phyloP scores from a whole-genome alignment of 2,329 filamentous ascomycete species.

The Fusarium agapanthi region DNA sequence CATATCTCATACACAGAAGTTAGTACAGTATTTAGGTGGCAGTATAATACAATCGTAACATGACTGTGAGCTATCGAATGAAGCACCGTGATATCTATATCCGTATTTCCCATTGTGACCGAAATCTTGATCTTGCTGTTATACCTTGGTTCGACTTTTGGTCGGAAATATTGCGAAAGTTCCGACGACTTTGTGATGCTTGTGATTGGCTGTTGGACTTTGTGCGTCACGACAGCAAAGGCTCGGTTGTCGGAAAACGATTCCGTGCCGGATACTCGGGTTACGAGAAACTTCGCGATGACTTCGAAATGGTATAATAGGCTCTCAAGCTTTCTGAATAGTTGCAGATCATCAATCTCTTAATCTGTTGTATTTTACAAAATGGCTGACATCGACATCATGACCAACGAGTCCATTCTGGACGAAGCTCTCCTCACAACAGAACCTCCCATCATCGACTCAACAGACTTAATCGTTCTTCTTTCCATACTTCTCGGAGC shows the following conservation, averaged over 20 bases:
- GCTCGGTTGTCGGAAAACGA: background rate
- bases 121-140: background rate
- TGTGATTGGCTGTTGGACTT: background rate
- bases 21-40: background rate
- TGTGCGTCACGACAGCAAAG: background rate
- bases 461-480: background rate
- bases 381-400: background rate
- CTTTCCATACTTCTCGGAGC: background rate
- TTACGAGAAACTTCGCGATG: background rate
- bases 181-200: accelerated
- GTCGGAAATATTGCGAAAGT: background rate
- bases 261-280: background rate
- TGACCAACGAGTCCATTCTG: background rate
- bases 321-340: too few species aligned
- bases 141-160: background rate
- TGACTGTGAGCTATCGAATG: background rate
- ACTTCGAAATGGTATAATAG: background rate
- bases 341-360: background rate
- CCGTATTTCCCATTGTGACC: background rate
- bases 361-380: accelerated
- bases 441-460: background rate
- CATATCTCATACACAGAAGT: background rate
- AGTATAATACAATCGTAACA: background rate
- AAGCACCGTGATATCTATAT: background rate
- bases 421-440: background rate